These are phyloP conservation scores for Gloeopeniophorella convolvens DNA, from an alignment of 768 basidiomycete species.

Conservation along the genomic window DNA sequence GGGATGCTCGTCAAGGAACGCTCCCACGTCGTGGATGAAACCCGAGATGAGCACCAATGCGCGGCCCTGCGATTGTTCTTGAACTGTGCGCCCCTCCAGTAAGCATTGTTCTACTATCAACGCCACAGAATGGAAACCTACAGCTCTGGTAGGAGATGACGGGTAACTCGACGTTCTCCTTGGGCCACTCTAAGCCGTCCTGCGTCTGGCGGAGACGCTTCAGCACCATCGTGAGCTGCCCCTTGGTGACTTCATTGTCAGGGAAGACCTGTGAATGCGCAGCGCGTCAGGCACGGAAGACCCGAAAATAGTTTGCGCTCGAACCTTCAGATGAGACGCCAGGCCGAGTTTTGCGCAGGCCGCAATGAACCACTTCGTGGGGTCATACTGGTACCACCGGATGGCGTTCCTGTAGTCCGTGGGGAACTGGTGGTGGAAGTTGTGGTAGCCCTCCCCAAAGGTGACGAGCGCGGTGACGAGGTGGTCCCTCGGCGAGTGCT, in stretches of 20 bases:
- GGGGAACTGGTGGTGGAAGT: constrained; percentile 94
- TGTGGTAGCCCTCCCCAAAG: constrained; percentile 94
- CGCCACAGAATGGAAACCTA: constrained; percentile 32
- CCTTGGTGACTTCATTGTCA: constrained; percentile 71
- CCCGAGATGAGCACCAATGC: constrained; percentile 82
- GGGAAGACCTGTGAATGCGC: constrained; percentile 38
- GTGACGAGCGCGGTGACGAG: constrained; percentile 83
- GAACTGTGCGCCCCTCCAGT: no score
- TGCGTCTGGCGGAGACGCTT: constrained; percentile 76
- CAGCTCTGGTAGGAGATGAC: constrained; percentile 83
- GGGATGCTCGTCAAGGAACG: constrained; percentile 88
- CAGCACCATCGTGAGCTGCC: constrained; percentile 88
- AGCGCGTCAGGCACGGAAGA: no score
- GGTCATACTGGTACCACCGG: constrained; percentile 89
- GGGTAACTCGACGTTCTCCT: constrained; percentile 64
- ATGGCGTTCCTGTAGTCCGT: constrained; percentile 97
- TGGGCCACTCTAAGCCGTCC: constrained; percentile 73
- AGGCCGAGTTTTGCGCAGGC: constrained; percentile 49
- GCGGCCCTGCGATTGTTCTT: constrained; percentile 68
- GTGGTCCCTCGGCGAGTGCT: constrained; percentile 87
- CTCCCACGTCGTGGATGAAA: constrained; percentile 85
- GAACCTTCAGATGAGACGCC: constrained; percentile 52
- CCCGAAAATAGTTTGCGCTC: no score
- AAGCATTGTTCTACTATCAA: no score
- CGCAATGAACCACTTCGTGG: constrained; percentile 88